These are phyloP conservation scores for Komagataella mondaviorum DNA, from an alignment of 805 yeast genomes.

Conservation along the genomic window DNA sequence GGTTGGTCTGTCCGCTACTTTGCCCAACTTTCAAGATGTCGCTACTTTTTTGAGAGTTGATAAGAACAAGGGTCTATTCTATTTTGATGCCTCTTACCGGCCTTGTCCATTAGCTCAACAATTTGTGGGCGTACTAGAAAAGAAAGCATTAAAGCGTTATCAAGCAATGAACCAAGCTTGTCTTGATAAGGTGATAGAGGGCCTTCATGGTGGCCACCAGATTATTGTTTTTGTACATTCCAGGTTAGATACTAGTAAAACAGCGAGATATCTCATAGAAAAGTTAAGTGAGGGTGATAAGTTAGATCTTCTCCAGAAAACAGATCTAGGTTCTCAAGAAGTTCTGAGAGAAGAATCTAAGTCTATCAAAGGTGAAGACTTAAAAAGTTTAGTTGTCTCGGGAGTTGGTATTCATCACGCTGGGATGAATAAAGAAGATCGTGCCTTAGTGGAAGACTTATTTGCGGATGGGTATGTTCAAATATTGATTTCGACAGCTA, in stretches of 20 bases:
- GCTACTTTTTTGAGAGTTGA: conserved; percentile 68
- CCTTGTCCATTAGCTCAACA: conserved; percentile 91
- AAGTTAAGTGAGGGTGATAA: conserved; percentile 44
- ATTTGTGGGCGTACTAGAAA: conserved; percentile 79
- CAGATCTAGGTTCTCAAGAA: conserved; percentile 46
- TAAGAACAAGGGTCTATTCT: conserved; percentile 47
- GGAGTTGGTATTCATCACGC: conserved; percentile 94
- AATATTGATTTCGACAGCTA: conserved; percentile 80
- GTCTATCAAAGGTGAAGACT: conserved; percentile 32
- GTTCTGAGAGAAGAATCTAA: conserved; percentile 54
- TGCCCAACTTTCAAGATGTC: conserved; percentile 82
- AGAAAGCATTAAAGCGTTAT: conserved; percentile 60
- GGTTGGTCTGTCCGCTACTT: conserved; percentile 84
- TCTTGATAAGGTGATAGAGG: conserved; percentile 54
- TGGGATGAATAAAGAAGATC: conserved; percentile 61
- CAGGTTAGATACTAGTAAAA: conserved; percentile 80
- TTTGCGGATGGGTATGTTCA: conserved; percentile 83
- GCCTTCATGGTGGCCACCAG: conserved; percentile 61
- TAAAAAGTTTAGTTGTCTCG: conserved; percentile 45
- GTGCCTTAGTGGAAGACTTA: conserved; percentile 69
- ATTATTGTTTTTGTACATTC: conserved; percentile 97
- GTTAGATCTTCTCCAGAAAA: conserved; percentile 23
- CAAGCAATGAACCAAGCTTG: conserved; percentile 88
- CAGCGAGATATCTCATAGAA: conserved; percentile 62
- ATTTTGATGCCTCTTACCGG: conserved; percentile 70